Conservation (phyloP, 257 asterid genomes). For the Nicotiana benthamiana region DNA sequence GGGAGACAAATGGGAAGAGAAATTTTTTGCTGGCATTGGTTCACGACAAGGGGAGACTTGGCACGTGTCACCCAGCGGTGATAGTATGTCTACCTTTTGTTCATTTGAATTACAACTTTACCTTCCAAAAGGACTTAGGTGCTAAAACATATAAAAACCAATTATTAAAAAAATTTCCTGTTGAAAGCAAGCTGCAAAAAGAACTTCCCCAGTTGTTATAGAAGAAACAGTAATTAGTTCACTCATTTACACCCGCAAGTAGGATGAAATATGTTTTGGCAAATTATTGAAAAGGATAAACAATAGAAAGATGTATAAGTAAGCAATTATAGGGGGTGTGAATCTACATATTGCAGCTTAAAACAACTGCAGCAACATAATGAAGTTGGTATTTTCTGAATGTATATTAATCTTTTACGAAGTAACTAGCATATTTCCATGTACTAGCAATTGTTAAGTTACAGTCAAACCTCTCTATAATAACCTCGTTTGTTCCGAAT, state of each 20-base stretch:
- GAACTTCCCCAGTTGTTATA: not conserved
- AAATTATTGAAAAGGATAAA: not conserved
- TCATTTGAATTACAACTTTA: not conserved
- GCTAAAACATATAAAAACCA: not conserved
- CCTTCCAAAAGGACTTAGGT: not conserved
- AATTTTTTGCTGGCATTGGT: slow-evolving; percentile 85
- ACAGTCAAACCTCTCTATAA: no score
- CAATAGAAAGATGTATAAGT: not conserved
- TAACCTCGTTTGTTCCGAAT: no score
- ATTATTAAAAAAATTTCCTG: not conserved
- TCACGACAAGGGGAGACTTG: slow-evolving; percentile 99
- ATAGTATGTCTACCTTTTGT: slow-evolving; percentile 40
- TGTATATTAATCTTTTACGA: not conserved
- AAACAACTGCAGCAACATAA: not conserved
- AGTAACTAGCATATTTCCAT: not conserved
- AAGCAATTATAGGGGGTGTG: not conserved
- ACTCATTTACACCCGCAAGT: not conserved
- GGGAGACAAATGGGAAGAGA: slow-evolving; percentile 99
- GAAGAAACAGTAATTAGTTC: not conserved
- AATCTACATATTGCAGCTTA: not conserved
- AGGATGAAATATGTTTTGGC: not conserved
- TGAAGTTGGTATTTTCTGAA: not conserved
- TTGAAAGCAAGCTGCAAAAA: not conserved
- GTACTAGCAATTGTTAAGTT: not conserved
- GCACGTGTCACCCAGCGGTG: slow-evolving; percentile 70